Evolutionary conservation across 345 rosid genomes (phyloP).

Genomic region (Eucalyptus cloeziana): DNA sequence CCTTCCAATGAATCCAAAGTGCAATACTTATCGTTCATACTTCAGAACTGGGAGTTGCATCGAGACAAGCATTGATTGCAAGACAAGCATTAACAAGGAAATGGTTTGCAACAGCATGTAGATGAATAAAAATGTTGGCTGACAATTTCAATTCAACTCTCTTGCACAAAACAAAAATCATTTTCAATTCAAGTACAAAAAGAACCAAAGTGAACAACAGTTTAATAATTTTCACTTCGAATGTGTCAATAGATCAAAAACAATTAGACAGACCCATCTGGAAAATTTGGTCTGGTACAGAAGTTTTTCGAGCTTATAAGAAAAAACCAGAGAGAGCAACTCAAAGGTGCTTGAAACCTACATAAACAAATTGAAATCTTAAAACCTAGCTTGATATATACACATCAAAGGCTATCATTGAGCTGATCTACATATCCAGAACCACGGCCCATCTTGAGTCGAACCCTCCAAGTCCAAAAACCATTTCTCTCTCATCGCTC

Average conservation of each 20-base stretch:
- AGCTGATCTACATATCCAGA: background rate
- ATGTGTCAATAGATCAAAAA: background rate
- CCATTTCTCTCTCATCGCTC: background rate
- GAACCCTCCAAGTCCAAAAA: background rate
- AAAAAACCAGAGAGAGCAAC: background rate
- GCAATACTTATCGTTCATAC: no score
- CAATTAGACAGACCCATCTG: background rate
- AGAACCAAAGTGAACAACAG: background rate
- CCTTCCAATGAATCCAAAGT: no score
- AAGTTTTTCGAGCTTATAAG: background rate
- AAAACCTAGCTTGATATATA: background rate
- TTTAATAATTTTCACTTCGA: background rate
- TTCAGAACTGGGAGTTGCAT: no score
- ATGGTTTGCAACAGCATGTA: no score
- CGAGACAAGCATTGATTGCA: no score
- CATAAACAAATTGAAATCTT: background rate
- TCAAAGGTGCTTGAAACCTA: constrained; percentile 22
- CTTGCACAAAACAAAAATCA: no score
- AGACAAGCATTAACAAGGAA: no score
- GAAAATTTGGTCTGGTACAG: background rate
- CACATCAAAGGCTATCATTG: no score
- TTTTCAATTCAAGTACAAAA: background rate
- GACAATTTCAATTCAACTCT: no score
- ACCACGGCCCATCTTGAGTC: background rate
- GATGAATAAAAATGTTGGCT: no score